A percentile compares a stretch with the other conserved stretches of the same genome.
These are phyloP conservation scores for Calvatia gigantea DNA, from an alignment of 768 basidiomycete species.

Conservation along the genomic window DNA sequence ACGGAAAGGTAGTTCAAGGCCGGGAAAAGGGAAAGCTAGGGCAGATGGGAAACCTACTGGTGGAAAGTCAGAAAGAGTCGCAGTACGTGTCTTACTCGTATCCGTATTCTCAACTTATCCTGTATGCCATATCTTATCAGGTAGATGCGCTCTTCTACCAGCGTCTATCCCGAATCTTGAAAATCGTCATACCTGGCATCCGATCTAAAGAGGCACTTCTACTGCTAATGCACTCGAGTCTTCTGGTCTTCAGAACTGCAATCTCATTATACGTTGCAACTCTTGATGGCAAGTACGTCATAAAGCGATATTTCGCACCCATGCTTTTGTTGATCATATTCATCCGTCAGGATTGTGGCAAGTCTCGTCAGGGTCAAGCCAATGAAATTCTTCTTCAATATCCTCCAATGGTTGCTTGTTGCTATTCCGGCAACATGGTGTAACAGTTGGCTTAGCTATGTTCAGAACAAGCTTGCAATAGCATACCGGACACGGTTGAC, in stretches of 20 bases:
- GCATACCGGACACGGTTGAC: slow-evolving; percentile 88
- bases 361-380: slow-evolving; percentile 88
- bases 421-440: slow-evolving; percentile 94
- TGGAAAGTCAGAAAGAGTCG: slow-evolving; percentile 55
- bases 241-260: slow-evolving; percentile 86
- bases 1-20: slow-evolving; percentile 27
- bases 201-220: slow-evolving; percentile 86
- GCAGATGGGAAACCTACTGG: slow-evolving; percentile 7
- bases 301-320: not conserved
- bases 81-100: slow-evolving; percentile 41
- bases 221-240: slow-evolving; percentile 81
- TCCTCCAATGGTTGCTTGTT: slow-evolving; percentile 85
- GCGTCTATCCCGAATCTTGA: slow-evolving; percentile 69
- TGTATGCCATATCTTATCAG: slow-evolving; percentile 30
- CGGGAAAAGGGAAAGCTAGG: slow-evolving; percentile 32
- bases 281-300: slow-evolving; percentile 81
- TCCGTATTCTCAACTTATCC: not conserved
- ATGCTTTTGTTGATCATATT: not conserved
- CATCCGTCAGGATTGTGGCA: slow-evolving; percentile 74
- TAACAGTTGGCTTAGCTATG: slow-evolving; percentile 88
- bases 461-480: slow-evolving; percentile 90
- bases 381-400: slow-evolving; percentile 75
- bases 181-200: slow-evolving; percentile 85
- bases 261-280: slow-evolving; percentile 93
- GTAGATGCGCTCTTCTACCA: slow-evolving; percentile 92